Conservation (phyloP, 2,329 filamentous ascomycete species). For the Fusarium penzigii region DNA sequence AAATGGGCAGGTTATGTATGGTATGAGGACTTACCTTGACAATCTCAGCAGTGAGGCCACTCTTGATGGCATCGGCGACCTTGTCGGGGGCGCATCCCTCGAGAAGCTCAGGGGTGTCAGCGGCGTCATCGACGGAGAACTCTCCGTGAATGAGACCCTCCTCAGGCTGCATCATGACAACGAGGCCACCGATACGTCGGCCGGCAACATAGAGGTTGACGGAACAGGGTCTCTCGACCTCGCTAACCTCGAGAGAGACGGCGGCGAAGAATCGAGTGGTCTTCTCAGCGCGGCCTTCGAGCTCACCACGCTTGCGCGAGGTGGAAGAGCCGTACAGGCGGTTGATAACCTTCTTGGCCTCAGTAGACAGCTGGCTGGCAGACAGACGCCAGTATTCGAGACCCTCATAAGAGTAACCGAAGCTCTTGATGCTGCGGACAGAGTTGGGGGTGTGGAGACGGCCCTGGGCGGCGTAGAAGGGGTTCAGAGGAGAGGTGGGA, state of each 20-base stretch:
- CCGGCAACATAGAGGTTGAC: slow-evolving; percentile 37
- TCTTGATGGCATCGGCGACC: slow-evolving; percentile 27
- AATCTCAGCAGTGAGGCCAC: slow-evolving; percentile 36
- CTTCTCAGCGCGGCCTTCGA: slow-evolving; percentile 14
- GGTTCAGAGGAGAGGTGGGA: slow-evolving; percentile 48
- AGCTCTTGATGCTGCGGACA: slow-evolving; percentile 33
- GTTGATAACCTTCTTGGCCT: slow-evolving; percentile 37
- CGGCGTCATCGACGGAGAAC: slow-evolving; percentile 58
- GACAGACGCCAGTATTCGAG: slow-evolving; percentile 38
- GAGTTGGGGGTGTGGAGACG: slow-evolving; percentile 44
- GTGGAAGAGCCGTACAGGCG: slow-evolving; percentile 28
- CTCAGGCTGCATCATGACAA: slow-evolving; percentile 39
- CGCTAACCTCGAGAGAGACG: slow-evolving; percentile 35
- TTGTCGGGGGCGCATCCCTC: slow-evolving; percentile 19
- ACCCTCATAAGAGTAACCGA: slow-evolving; percentile 44
- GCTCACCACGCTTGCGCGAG: slow-evolving; percentile 13
- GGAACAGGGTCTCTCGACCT: slow-evolving; percentile 38
- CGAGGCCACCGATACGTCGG: slow-evolving; percentile 35
- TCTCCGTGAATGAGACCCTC: slow-evolving; percentile 34
- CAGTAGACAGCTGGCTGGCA: slow-evolving; percentile 29
- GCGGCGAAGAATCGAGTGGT: slow-evolving; percentile 38
- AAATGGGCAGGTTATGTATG: neutral
- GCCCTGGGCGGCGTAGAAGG: slow-evolving; percentile 46
- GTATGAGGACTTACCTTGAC: slow-evolving; percentile 29
- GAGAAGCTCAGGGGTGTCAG: slow-evolving; percentile 59